phyloP scores from a whole-genome alignment of 768 basidiomycete genomes.

The Phallus indusiatus region DNA sequence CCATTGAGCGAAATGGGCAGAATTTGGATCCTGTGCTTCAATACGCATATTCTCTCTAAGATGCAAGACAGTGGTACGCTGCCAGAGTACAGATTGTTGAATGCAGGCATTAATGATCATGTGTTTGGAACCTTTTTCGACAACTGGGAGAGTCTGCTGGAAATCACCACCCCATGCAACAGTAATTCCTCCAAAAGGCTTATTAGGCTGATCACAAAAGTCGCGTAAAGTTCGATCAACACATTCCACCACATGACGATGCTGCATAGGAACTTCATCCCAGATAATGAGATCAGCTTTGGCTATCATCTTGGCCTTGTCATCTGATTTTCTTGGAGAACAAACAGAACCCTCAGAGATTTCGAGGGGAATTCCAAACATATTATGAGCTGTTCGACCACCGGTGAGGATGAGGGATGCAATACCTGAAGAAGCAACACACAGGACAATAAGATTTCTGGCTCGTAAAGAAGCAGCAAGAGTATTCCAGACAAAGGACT shows the following conservation, averaged over 20 bases:
- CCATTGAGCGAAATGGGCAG: constrained; percentile 26
- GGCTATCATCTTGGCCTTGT: constrained; percentile 25
- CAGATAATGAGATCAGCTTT: constrained; percentile 29
- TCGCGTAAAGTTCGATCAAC: constrained; percentile 23
- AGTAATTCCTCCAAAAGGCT: constrained; percentile 34
- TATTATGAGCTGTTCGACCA: constrained; percentile 38
- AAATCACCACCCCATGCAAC: constrained; percentile 43
- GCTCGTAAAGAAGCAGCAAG: constrained; percentile 22
- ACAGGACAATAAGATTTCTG: constrained; percentile 28
- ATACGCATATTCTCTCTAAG: constrained; percentile 35
- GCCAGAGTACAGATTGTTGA: constrained; percentile 30
- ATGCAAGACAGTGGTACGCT: constrained; percentile 20
- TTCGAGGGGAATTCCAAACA: constrained; percentile 38
- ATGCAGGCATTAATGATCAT: constrained; percentile 31
- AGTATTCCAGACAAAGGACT: constrained; percentile 34
- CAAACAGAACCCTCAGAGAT: constrained; percentile 22
- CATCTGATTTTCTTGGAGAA: constrained; percentile 24
- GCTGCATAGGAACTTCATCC: constrained; percentile 35
- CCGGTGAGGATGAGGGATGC: constrained; percentile 33
- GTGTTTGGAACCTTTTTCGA: constrained; percentile 25
- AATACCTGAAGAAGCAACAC: constrained; percentile 42
- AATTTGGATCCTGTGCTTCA: constrained; percentile 16
- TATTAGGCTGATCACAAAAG: constrained; percentile 1
- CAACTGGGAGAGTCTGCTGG: constrained; percentile 36
- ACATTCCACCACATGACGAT: constrained; percentile 28